Percentiles rank a stretch among this genome's conserved stretches.
phyloP scores from a whole-genome alignment of 306 rosid species.

The Bauhinia variegata region DNA sequence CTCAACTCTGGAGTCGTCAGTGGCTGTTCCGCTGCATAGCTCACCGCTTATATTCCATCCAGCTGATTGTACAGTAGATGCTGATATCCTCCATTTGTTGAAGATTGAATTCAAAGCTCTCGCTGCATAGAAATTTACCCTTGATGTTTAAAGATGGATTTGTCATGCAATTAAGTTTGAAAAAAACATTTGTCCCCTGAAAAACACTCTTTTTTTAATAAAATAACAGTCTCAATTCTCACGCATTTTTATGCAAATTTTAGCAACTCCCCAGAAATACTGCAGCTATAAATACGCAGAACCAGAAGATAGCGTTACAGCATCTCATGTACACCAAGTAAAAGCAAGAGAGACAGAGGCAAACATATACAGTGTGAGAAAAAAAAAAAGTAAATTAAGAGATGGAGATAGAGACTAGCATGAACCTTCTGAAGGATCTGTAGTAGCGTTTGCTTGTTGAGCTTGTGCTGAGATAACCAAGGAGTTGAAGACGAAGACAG shows the following conservation, averaged over 20 bases:
- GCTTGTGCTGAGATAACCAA: slow-evolving; percentile 33
- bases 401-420: too few species aligned
- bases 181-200: too few species aligned
- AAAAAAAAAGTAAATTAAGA: too few species aligned
- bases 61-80: neutral
- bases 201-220: too few species aligned
- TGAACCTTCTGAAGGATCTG: slow-evolving; percentile 54
- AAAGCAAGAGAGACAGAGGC: too few species aligned
- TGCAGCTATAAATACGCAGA: too few species aligned
- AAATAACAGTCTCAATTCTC: too few species aligned
- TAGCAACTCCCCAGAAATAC: too few species aligned
- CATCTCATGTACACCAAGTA: too few species aligned
- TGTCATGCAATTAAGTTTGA: neutral
- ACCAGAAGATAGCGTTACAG: too few species aligned
- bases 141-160: neutral
- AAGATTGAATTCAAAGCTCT: slow-evolving; percentile 65
- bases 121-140: slow-evolving; percentile 41
- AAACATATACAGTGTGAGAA: neutral
- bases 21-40: slow-evolving; percentile 68
- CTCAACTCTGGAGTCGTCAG: slow-evolving; percentile 26
- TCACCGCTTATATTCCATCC: slow-evolving; percentile 77
- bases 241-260: too few species aligned
- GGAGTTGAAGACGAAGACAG: neutral
- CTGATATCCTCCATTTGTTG: slow-evolving; percentile 49
- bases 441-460: slow-evolving; percentile 28